These are phyloP conservation scores for Podospora appendiculata DNA, from an alignment of 495 filamentous ascomycete species.

Conservation along the genomic window DNA sequence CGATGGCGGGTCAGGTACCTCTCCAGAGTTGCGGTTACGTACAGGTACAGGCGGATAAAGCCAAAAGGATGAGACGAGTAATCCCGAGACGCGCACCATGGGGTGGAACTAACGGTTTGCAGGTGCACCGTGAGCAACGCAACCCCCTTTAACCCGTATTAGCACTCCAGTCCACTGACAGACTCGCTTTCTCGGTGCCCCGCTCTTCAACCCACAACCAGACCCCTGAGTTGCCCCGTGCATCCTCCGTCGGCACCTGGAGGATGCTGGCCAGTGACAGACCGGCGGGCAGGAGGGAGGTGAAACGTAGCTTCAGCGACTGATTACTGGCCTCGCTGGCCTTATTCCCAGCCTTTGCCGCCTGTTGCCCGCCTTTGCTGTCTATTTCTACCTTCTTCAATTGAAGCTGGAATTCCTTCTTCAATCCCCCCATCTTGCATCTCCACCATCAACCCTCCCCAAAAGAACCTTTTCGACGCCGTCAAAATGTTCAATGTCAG, in stretches of 20 bases:
- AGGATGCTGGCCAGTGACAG: background rate
- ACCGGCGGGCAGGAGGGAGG: conserved; percentile 4
- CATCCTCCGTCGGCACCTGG: background rate
- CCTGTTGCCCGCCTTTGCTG: background rate
- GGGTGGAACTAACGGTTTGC: background rate
- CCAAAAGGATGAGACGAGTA: too few species aligned
- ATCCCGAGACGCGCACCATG: background rate
- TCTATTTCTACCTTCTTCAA: conserved; percentile 4
- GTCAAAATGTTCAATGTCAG: conserved; percentile 48
- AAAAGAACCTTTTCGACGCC: background rate
- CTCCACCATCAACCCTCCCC: background rate
- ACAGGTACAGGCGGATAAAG: too few species aligned
- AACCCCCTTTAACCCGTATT: background rate
- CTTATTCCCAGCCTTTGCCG: conserved; percentile 3
- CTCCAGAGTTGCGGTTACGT: too few species aligned
- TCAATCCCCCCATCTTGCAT: background rate
- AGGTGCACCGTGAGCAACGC: too few species aligned
- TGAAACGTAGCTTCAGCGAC: conserved; percentile 30
- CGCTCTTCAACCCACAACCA: background rate
- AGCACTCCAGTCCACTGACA: too few species aligned
- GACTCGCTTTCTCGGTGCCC: background rate
- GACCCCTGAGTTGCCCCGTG: conserved; percentile 6
- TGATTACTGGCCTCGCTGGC: conserved; percentile 8
- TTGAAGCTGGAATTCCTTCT: conserved; percentile 6
- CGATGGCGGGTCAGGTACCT: too few species aligned